Conservation (phyloP, 192 early-diverging fungal genomes). For the Podila epicladia region DNA sequence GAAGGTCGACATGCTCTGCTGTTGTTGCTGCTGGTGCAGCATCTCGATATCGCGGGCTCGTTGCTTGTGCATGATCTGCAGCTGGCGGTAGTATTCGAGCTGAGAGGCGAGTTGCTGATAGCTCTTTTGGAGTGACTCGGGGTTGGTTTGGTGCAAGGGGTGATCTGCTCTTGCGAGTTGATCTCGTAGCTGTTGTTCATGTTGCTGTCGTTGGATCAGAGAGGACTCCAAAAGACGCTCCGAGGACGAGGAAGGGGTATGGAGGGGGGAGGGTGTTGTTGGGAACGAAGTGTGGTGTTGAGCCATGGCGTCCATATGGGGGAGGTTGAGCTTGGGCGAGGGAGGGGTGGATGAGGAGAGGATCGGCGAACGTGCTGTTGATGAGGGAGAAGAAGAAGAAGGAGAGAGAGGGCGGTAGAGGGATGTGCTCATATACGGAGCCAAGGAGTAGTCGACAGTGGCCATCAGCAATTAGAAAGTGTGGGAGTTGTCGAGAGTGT, state of each 20-base stretch:
- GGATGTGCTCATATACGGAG: not conserved
- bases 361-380: not conserved
- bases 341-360: constrained; percentile 1
- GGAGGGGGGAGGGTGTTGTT: not conserved
- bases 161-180: constrained; percentile 10
- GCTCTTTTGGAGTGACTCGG: constrained; percentile 12
- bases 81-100: constrained; percentile 37
- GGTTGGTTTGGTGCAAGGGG: constrained; percentile 18
- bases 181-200: constrained; percentile 18
- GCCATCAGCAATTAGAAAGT: not conserved
- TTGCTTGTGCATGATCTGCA: constrained; percentile 46
- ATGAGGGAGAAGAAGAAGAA: not conserved
- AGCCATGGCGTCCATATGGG: not conserved
- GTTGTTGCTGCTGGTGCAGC: constrained; percentile 28
- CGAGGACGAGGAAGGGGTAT: not conserved
- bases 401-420: not conserved
- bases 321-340: not conserved
- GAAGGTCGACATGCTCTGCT: constrained; percentile 10
- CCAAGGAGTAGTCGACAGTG: constrained; percentile 2
- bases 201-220: constrained; percentile 10
- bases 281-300: constrained; percentile 3
- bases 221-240: not conserved
- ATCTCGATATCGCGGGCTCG: constrained; percentile 34
- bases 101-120: constrained; percentile 24
- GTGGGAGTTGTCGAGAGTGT: not conserved